Conservation (phyloP, 2,329 filamentous ascomycete genomes). For the Gremmenia infestans region DNA sequence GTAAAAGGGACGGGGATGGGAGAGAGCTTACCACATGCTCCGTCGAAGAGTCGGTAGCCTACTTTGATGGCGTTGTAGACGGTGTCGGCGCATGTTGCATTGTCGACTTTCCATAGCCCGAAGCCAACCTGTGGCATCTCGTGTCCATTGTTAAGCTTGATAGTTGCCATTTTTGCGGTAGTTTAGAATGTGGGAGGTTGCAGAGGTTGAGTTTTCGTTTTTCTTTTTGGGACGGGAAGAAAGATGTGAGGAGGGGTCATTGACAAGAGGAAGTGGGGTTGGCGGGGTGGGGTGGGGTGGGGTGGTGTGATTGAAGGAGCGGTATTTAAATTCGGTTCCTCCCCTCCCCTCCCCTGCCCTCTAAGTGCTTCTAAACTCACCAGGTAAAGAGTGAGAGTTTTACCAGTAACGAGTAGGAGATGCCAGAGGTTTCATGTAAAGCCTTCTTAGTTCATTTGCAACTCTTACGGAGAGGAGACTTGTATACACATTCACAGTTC, state of each 20-base stretch:
- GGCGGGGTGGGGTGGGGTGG: no score
- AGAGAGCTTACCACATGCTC: constrained; percentile 46
- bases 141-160: constrained; percentile 43
- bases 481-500: no score
- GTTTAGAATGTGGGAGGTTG: constrained; percentile 8
- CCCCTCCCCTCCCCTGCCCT: no score
- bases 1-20: background rate
- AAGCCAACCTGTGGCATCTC: constrained; percentile 59
- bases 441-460: no score
- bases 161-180: constrained; percentile 30
- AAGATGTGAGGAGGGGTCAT: constrained; percentile 2
- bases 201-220: background rate
- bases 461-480: no score
- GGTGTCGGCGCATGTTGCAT: constrained; percentile 55
- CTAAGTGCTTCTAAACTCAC: no score
- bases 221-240: background rate
- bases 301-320: no score
- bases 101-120: constrained; percentile 67
- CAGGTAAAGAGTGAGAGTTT: no score
- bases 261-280: constrained; percentile 5
- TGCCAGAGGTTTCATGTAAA: no score
- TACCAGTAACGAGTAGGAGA: no score
- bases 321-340: no score
- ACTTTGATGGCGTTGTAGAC: constrained; percentile 63
- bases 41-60: constrained; percentile 57